Base-by-base conservation (phyloP, 768 basidiomycete genomes). In the Boletus subcaerulescens region DNA sequence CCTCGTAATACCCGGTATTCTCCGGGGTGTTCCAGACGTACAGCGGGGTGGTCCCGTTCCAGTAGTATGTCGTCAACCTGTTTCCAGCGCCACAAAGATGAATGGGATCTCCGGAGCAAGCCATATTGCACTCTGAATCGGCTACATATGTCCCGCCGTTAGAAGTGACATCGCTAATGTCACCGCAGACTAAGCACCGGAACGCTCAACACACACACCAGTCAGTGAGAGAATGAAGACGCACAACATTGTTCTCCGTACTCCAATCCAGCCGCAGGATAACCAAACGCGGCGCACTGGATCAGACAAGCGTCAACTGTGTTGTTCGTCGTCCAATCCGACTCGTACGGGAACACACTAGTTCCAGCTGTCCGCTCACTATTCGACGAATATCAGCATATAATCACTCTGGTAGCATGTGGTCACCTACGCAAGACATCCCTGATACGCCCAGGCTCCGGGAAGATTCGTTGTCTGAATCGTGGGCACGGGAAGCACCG, bases 271-370 rank as follows among this genome's bases (percentile, higher is more conserved):
- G 83, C 83, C 38, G 80, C 88, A 2, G 85, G 77, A 63, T 81
- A 93, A 9, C 91, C 91, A 59, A 82, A 91, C 2, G 77, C 75
- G 12, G 82, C 77, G 60, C 91, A 92, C 65, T 84, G 86, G 42
- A 68, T 77, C 60, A 91, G 74, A 63, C 91, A 93, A 2, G 77
- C 77, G 1, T 78, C 68, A 5, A 83, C 83, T 4, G 85, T 80
- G 62, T 85, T 89, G 65, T 87, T 89, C 3, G 71, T 76, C 10
- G 76, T 69, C 74, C 79, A 79, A 40, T 82, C 76, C 33, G 84
- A 72, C 65, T 87, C 77, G 63, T 85, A 80, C 0, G 83, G 81
- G 71, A 91, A 83, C 20, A 83, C 73, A 38, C 79, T 77, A 8
- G 65, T 65, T 22, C 72, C 68, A 8, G 66, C 69, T 2, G 60